A percentile compares a stretch with the other conserved stretches of the same genome.
phyloP scores from a whole-genome alignment of 129 eudicot genomes.

The Calendula officinalis region DNA sequence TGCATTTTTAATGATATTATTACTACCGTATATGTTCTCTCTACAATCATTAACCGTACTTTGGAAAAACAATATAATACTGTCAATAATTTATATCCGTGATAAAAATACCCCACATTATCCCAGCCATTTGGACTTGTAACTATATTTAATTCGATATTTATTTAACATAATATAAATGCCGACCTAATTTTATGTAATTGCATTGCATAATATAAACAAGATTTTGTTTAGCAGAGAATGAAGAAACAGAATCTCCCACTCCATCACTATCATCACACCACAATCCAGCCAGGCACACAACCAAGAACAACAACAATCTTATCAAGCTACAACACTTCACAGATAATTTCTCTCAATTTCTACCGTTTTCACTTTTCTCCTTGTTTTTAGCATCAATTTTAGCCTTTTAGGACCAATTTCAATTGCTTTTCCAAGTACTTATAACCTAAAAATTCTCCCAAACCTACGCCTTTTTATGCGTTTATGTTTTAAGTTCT shows the following conservation, averaged over 20 bases:
- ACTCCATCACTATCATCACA: background rate
- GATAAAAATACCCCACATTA: too few species aligned
- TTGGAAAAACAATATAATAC: too few species aligned
- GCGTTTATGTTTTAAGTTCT: constrained; percentile 1
- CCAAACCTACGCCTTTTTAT: background rate
- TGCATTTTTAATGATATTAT: too few species aligned
- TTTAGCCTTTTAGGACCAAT: background rate
- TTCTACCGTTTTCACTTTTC: background rate
- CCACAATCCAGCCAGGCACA: background rate
- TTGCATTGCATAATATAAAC: background rate
- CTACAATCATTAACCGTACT: too few species aligned
- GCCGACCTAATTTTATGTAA: background rate
- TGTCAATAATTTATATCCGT: too few species aligned
- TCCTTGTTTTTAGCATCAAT: constrained; percentile 1
- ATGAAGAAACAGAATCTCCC: constrained; percentile 12
- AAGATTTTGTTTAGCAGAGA: constrained; percentile 7
- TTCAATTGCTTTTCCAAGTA: background rate
- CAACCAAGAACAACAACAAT: constrained; percentile 4
- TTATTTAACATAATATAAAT: too few species aligned
- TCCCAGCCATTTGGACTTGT: too few species aligned
- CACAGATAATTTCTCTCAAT: background rate
- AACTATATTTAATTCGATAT: too few species aligned
- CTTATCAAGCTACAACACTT: too few species aligned
- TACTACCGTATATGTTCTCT: too few species aligned
- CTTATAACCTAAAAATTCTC: background rate